A percentile compares a stretch with the other conserved stretches of the same genome.
Conservation (phyloP, 768 basidiomycete genomes). For the Leccinum rimulosum region DNA sequence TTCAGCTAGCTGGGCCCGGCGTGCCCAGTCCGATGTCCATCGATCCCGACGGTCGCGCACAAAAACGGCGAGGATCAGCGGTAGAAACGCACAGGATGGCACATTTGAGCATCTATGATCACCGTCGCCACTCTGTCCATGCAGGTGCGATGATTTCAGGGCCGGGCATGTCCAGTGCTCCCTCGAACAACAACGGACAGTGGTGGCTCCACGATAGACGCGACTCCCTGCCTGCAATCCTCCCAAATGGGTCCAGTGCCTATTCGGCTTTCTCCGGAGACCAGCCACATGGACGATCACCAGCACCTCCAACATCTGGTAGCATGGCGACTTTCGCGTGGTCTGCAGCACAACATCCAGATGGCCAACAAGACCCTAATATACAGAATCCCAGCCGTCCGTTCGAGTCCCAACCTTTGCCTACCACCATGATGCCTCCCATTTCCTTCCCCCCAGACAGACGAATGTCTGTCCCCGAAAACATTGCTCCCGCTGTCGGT, state of each 20-base stretch:
- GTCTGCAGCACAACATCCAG: conserved; percentile 50
- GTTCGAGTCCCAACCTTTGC: conserved; percentile 47
- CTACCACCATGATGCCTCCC: conserved; percentile 55
- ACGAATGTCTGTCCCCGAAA: conserved; percentile 74
- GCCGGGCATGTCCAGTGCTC: conserved; percentile 26
- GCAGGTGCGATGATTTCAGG: conserved; percentile 43
- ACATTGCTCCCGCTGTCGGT: conserved; percentile 42
- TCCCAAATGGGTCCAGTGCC: conserved; percentile 56
- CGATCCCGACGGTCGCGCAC: conserved; percentile 63
- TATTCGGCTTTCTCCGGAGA: conserved; percentile 62
- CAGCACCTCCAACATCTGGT: conserved; percentile 54
- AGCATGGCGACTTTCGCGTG: conserved; percentile 72
- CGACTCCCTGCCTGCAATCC: conserved; percentile 69
- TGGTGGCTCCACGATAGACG: conserved; percentile 70
- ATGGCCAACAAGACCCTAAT: conserved; percentile 46
- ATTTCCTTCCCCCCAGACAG: conserved; percentile 62
- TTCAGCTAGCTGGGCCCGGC: conserved; percentile 67
- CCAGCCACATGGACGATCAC: conserved; percentile 60
- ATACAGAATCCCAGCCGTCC: conserved; percentile 40
- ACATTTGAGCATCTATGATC: conserved; percentile 66
- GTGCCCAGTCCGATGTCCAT: conserved; percentile 57
- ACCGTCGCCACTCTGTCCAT: conserved; percentile 77
- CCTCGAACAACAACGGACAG: conserved; percentile 30
- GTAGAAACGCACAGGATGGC: conserved; percentile 77
- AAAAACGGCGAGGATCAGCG: conserved; percentile 82